A percentile compares a stretch with the other conserved stretches of the same genome.
phyloP scores from a whole-genome alignment of 352 stramenopile species.

The Phytopythium mirpurense region DNA sequence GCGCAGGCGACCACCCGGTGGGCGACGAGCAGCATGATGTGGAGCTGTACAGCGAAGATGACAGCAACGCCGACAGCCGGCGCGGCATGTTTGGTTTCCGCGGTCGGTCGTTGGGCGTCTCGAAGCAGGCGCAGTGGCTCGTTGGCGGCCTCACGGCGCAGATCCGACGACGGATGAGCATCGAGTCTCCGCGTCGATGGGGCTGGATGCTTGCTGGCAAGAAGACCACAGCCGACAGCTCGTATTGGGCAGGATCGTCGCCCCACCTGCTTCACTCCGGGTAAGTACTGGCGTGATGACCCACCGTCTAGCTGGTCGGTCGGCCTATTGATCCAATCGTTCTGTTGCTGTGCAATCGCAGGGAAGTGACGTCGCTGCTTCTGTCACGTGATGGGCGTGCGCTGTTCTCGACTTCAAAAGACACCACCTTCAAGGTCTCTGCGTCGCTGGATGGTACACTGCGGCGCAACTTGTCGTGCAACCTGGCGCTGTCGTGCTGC shows the following conservation, averaged over 20 bases:
- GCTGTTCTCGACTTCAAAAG: constrained; percentile 67
- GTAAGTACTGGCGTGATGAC: too few relatives aligned
- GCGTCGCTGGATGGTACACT: constrained; percentile 60
- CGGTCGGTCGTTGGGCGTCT: constrained; percentile 45
- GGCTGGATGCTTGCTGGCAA: constrained; percentile 62
- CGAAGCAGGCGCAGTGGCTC: constrained; percentile 69
- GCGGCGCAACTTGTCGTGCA: constrained; percentile 67
- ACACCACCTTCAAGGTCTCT: constrained; percentile 76
- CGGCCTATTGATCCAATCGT: neutral
- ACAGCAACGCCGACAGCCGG: constrained; percentile 19
- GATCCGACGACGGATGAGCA: constrained; percentile 68
- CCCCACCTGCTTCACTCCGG: constrained; percentile 64
- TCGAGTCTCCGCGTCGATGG: constrained; percentile 57
- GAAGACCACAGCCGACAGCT: constrained; percentile 27
- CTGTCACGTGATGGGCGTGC: constrained; percentile 53
- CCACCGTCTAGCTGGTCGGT: constrained; percentile 8
- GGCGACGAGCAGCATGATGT: constrained; percentile 13
- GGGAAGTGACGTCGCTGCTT: constrained; percentile 67
- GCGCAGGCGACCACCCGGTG: constrained; percentile 15
- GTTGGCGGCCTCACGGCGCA: constrained; percentile 75
- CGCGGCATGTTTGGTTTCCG: constrained; percentile 76
- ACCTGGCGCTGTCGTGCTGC: constrained; percentile 54
- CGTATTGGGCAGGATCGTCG: constrained; percentile 59
- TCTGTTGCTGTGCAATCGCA: too few relatives aligned
- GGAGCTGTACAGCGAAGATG: constrained; percentile 16